Conservation (phyloP, 2,329 filamentous ascomycete species). For the Fusarium neocosmosporiellum region DNA sequence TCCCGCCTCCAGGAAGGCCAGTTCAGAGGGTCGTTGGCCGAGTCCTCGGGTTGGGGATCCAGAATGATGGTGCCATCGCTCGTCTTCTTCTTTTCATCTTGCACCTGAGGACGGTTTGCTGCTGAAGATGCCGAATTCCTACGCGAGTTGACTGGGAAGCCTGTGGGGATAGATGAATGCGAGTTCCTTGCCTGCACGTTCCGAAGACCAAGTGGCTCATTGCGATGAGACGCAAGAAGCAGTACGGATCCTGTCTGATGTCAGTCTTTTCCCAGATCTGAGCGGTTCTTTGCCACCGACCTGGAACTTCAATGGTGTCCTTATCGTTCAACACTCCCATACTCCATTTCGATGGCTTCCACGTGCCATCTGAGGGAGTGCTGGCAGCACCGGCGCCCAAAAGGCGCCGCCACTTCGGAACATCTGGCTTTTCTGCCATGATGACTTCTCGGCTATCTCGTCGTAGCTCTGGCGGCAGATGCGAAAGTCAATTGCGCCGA, state of each 20-base stretch:
- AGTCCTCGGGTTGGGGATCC: constrained; percentile 92
- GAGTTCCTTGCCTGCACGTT: constrained; percentile 68
- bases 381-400: constrained; percentile 21
- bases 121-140: constrained; percentile 42
- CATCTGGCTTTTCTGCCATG: constrained; percentile 32
- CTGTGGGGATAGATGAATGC: constrained; percentile 66
- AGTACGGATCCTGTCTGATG: constrained; percentile 64
- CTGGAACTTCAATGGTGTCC: constrained; percentile 87
- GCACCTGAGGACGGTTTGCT: constrained; percentile 19
- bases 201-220: constrained; percentile 69
- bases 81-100: constrained; percentile 76
- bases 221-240: constrained; percentile 65
- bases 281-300: constrained; percentile 57
- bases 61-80: constrained; percentile 85
- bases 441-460: background rate
- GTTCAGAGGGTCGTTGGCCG: constrained; percentile 90
- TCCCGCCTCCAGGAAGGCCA: constrained; percentile 89
- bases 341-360: constrained; percentile 60
- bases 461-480: background rate
- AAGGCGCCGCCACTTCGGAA: constrained; percentile 34
- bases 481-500: background rate
- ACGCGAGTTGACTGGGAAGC: constrained; percentile 53
- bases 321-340: constrained; percentile 88
- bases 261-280: constrained; percentile 12
- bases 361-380: constrained; percentile 17